Base-by-base conservation (phyloP, 2,329 filamentous ascomycete genomes). In the Xylaria sp. region DNA sequence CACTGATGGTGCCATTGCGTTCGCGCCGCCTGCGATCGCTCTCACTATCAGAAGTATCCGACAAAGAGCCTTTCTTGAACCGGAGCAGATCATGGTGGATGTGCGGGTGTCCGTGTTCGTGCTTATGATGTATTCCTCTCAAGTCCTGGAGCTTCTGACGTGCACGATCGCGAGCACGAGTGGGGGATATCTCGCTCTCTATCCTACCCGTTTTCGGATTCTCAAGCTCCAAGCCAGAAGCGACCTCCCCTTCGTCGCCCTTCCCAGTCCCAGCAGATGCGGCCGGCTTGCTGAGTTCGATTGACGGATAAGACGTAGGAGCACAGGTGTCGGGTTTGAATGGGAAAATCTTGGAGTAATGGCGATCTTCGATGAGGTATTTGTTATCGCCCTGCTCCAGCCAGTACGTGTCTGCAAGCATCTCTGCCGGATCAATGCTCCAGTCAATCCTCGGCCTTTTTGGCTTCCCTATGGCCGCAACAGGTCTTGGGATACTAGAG, bases 401-500 rank as follows among this genome's bases (percentile, higher is more conserved):
- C 94, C 94, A 99, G 66, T 92, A 91, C 1, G 89, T 81, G 74
- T 99, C 94, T 4, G 92, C 92, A 43, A 97, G 77, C 71, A 97
- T 81, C 69, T 97, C 92, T 51, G 90, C 87, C 0, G 93, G 90
- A 41, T 89, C 84, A 17, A 92, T 84, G 38, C 84, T 81, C 94
- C 94, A 97, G 66, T 96, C 92, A 20, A 92, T 85, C 54, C 90
- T 84, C 1, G 89, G 87, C 44, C 91, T 84, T 51, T 86, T 85
- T 2, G 84, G 76, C 57, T 91, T 91, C 11, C 78, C 75, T 56
- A 76, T 72, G 50, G 69, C 71, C 41, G 71, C 76, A n/a, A 70
- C 72, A 55, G 69, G 72, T 54, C 70, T 72, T 41, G 72, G 75
- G 54, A 72, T 68, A 26, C 80, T 73, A 7, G 76, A 70, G 44